These are phyloP conservation scores for Diplodia scrobiculata DNA, from an alignment of 2,329 filamentous ascomycete genomes.

Conservation along the genomic window DNA sequence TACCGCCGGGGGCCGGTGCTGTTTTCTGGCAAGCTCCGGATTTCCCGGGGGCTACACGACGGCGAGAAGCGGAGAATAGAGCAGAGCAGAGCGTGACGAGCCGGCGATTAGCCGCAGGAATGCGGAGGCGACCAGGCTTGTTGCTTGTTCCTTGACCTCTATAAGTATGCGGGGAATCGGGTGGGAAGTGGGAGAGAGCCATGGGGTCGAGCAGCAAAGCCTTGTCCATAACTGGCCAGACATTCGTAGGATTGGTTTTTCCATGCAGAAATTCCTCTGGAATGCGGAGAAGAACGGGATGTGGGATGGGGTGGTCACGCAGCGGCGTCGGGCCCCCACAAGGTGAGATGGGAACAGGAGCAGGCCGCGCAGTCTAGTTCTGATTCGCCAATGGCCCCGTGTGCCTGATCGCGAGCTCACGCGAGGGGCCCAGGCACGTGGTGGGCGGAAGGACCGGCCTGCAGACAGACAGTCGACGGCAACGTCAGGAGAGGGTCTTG, in stretches of 20 bases:
- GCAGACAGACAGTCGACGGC: background rate
- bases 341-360: background rate
- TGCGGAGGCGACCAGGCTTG: slow-evolving; percentile 9
- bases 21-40: background rate
- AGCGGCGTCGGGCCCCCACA: background rate
- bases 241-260: background rate
- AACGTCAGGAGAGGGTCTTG: background rate
- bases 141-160: background rate
- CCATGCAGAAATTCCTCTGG: background rate
- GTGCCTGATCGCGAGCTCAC: slow-evolving; percentile 1
- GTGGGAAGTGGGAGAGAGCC: background rate
- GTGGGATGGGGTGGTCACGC: background rate
- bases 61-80: background rate
- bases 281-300: background rate
- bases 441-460: background rate
- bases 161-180: slow-evolving; percentile 3
- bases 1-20: background rate
- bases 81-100: background rate
- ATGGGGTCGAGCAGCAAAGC: no score
- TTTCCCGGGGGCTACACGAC: background rate
- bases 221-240: background rate
- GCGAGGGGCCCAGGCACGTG: background rate
- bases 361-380: background rate
- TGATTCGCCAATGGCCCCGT: slow-evolving; percentile 10
- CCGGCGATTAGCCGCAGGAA: slow-evolving; percentile 1